Conservation (phyloP, 148 eudicot species). For the Vaccinium myrtillus region DNA sequence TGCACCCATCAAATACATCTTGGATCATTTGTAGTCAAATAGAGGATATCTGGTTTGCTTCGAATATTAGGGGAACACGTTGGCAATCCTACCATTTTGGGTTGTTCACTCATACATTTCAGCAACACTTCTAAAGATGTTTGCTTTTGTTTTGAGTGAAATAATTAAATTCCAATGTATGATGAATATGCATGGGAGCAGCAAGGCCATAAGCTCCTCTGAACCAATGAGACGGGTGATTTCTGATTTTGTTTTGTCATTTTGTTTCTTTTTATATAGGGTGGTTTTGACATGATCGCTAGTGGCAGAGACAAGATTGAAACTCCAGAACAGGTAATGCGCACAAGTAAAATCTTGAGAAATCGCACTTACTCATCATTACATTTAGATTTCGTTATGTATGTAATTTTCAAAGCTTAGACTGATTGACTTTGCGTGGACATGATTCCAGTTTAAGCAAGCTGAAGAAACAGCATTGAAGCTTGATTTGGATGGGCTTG, state of each 20-base stretch:
- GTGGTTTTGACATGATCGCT: slow-evolving; percentile 96
- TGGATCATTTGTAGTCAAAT: neutral
- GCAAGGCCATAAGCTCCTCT: neutral
- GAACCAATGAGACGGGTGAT: neutral
- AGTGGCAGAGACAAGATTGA: slow-evolving; percentile 99
- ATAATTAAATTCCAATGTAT: neutral
- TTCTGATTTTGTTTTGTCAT: neutral
- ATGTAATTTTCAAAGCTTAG: neutral
- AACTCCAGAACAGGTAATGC: slow-evolving; percentile 91
- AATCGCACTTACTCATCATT: neutral
- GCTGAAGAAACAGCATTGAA: slow-evolving; percentile 85
- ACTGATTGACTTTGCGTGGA: slow-evolving; percentile 14
- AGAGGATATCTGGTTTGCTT: neutral
- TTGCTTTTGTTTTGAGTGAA: neutral
- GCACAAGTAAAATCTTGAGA: neutral
- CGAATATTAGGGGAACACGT: neutral
- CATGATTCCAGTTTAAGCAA: slow-evolving; percentile 80
- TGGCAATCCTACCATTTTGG: neutral
- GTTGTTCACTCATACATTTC: neutral
- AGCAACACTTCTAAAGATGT: neutral
- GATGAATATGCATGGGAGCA: neutral
- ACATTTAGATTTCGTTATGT: neutral
- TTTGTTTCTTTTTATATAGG: slow-evolving; percentile 38
- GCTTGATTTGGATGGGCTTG: slow-evolving; percentile 96
- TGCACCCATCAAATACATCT: neutral